These are phyloP conservation scores for Mollisia scopiformis DNA, from an alignment of 2,329 filamentous ascomycete genomes.

Conservation along the genomic window DNA sequence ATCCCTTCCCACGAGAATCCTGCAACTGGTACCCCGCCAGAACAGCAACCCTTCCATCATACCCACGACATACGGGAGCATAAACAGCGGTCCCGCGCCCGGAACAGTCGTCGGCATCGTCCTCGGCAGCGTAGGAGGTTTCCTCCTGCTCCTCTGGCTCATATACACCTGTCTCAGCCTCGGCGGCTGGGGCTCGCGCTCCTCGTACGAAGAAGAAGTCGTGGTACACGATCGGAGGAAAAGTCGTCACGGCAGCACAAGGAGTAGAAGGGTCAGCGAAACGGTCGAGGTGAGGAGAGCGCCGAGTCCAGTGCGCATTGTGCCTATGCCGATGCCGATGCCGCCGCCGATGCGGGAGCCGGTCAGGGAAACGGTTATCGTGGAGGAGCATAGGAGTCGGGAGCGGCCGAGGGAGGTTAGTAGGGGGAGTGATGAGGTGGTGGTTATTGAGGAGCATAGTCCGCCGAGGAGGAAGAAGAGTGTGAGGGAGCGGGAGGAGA, in stretches of 20 bases:
- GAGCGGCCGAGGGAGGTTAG: constrained; percentile 26
- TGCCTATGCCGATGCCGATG: constrained; percentile 21
- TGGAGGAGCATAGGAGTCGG: constrained; percentile 29
- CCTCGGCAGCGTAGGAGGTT: constrained; percentile 54
- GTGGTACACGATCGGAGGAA: constrained; percentile 24
- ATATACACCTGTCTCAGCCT: constrained; percentile 41
- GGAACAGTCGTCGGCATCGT: constrained; percentile 64
- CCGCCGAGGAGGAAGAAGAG: constrained; percentile 36
- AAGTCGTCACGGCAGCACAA: constrained; percentile 21
- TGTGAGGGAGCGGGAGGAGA: constrained; percentile 24
- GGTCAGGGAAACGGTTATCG: constrained; percentile 33
- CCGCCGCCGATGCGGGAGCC: constrained; percentile 9
- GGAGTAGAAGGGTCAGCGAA: constrained; percentile 25
- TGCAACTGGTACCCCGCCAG: constrained; percentile 1
- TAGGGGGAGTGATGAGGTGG: constrained; percentile 36
- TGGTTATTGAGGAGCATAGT: constrained; percentile 39
- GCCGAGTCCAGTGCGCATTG: constrained; percentile 25
- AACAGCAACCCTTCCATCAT: constrained; percentile 45
- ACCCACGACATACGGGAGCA: constrained; percentile 61
- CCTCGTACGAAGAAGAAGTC: constrained; percentile 24
- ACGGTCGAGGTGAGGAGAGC: constrained; percentile 33
- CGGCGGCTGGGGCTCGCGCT: constrained; percentile 7
- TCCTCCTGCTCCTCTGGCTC: constrained; percentile 55
- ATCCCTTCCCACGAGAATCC: neutral
- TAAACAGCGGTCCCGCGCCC: constrained; percentile 54